Evolutionary conservation across 805 yeast genomes (phyloP).

Genomic region (Isabelozyma rhagii): DNA sequence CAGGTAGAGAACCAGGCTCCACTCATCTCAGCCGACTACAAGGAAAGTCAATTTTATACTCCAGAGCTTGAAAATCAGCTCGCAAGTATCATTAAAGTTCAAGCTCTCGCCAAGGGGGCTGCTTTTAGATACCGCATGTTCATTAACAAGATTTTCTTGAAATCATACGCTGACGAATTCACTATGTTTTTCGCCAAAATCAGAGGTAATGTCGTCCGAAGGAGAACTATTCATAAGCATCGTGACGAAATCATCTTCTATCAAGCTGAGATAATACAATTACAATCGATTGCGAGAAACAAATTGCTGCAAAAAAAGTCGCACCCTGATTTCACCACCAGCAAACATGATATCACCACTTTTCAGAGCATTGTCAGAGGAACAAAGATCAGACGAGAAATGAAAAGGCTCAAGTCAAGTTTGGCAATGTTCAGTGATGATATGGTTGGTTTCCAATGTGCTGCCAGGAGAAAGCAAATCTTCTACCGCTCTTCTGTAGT

Average conservation of each 20-base stretch:
- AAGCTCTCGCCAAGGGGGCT: constrained; percentile 70
- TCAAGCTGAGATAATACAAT: constrained; percentile 27
- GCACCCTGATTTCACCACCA: constrained; percentile 5
- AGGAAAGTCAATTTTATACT: constrained; percentile 9
- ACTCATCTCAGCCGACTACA: neutral
- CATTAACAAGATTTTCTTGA: constrained; percentile 59
- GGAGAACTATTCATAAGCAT: constrained; percentile 29
- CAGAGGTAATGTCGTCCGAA: constrained; percentile 45
- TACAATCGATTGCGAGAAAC: constrained; percentile 40
- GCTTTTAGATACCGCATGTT: constrained; percentile 60
- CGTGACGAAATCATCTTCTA: constrained; percentile 28
- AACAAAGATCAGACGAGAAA: constrained; percentile 19
- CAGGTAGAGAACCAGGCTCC: neutral
- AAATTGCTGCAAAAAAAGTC: constrained; percentile 11
- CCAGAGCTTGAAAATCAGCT: constrained; percentile 13
- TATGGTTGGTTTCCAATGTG: constrained; percentile 38
- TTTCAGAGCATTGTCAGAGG: constrained; percentile 49
- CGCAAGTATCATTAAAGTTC: constrained; percentile 48
- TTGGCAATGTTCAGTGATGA: constrained; percentile 9
- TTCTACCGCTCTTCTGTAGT: constrained; percentile 16
- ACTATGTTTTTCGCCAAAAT: constrained; percentile 46
- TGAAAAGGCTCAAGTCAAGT: constrained; percentile 6
- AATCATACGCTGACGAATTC: constrained; percentile 52
- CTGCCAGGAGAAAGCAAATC: constrained; percentile 19
- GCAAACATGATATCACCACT: constrained; percentile 17